Evolutionary conservation across 345 rosid genomes (phyloP), one percentile per base, ranked within the genome.

Genomic region (Populus pruinosa): DNA sequence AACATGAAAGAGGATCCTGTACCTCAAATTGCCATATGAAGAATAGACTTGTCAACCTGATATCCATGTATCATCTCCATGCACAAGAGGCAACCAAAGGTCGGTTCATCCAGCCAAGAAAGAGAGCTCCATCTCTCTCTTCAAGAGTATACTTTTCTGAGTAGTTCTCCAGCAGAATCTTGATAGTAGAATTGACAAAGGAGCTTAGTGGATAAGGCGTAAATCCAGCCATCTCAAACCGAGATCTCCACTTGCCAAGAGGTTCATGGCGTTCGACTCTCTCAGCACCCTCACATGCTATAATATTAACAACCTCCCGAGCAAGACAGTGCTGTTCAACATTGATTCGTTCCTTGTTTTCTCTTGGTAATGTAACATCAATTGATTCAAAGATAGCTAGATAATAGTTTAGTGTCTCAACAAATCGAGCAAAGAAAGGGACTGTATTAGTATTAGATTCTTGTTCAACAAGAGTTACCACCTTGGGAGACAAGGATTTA

Each of bases 281-380:
- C 70, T 95, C 99, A 16, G 84, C 75, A 59, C 99, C 99, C 80
- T 93, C 99, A 1, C 99, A 92, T 27, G 99, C 99, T 76, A 93
- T 83, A 39, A 95, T 82, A 87, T 95, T 95, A 85, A 95, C 99
- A 16, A 95, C 80, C 74, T 95, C 99, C 67, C 99, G 84, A 56
- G 99, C 99, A 65, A 95, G 91, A 75, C 99, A 93, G 78, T 95
- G 99, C 83, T 95, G 99, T 87, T 95, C 99, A 1, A 92, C 91
- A 6, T 85, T 89, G 82, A 95, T 83, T 70, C 99, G 86, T 68
- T 93, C 96, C 90, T 86, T 95, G 88, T 89, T 88, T 44, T 92
- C 90, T 82, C 99, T 87, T 7, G 94, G 90, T 2, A 95, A 88
- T 50, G 88, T 85, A 72, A 86, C 83, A 69, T 95, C 99, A 0